These are phyloP conservation scores for Pichia californica DNA, from an alignment of 805 yeast genomes.

Conservation along the genomic window DNA sequence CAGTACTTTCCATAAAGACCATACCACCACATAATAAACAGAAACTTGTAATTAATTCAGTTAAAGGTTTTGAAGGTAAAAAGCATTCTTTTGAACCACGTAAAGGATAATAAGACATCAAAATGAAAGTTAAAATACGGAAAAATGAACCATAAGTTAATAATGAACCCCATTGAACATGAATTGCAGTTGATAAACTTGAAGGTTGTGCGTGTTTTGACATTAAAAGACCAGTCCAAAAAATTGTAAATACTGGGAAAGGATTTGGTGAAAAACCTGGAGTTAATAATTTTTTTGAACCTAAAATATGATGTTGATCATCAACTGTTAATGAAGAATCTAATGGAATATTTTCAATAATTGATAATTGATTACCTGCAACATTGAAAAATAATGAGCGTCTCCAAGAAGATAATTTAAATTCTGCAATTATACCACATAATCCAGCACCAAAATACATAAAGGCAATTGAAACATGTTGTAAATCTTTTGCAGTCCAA, in stretches of 20 bases:
- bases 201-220: constrained; percentile 90
- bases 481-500: constrained; percentile 88
- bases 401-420: constrained; percentile 59
- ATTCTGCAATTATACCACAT: constrained; percentile 80
- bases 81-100: constrained; percentile 21
- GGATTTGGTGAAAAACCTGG: constrained; percentile 91
- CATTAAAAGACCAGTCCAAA: constrained; percentile 96
- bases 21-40: constrained; percentile 82
- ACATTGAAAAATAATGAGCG: constrained; percentile 19
- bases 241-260: constrained; percentile 86
- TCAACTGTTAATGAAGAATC: constrained; percentile 11
- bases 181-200: constrained; percentile 67
- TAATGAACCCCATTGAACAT: constrained; percentile 88
- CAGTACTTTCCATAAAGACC: constrained; percentile 87
- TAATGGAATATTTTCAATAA: constrained; percentile 1
- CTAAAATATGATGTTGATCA: constrained; percentile 6
- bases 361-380: constrained; percentile 14
- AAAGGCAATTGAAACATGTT: constrained; percentile 86
- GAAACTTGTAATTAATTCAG: constrained; percentile 77
- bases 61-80: constrained; percentile 67
- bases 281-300: constrained; percentile 25
- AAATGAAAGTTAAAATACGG: constrained; percentile 56
- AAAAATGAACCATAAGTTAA: constrained; percentile 77
- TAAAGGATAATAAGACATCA: constrained; percentile 42
- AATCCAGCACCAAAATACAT: constrained; percentile 88